Evolutionary conservation across 140 eudicot species (phyloP).

Genomic region (Flaveria floridana): DNA sequence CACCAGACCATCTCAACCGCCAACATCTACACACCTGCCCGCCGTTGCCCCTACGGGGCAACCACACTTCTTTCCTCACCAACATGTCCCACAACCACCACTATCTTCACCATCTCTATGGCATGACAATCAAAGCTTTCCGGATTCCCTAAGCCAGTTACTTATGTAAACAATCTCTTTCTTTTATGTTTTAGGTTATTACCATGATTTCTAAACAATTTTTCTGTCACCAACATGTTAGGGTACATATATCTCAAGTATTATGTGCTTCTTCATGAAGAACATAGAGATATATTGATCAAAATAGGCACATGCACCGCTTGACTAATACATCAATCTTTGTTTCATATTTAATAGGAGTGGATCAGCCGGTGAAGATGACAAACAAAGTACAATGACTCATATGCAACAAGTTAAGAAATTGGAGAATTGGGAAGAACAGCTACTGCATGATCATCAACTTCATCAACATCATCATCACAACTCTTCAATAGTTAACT

Average conservation of each 20-base stretch:
- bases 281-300: background rate
- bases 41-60: constrained; percentile 37
- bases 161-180: constrained; percentile 57
- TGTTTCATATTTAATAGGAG: constrained; percentile 42
- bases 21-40: constrained; percentile 34
- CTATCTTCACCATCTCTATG: constrained; percentile 40
- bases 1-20: constrained; percentile 44
- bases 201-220: constrained; percentile 14
- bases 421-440: constrained; percentile 73
- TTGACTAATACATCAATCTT: constrained; percentile 12
- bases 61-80: constrained; percentile 41
- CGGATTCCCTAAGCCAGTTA: constrained; percentile 78
- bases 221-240: background rate
- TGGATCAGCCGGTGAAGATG: constrained; percentile 62
- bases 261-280: background rate
- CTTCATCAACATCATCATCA: constrained; percentile 31
- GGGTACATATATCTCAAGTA: constrained; percentile 14
- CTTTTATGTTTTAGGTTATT: constrained; percentile 23
- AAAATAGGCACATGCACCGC: constrained; percentile 12
- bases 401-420: constrained; percentile 54
- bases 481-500: constrained; percentile 19
- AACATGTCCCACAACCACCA: constrained; percentile 30
- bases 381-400: constrained; percentile 26
- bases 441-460: constrained; percentile 37
- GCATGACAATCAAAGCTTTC: constrained; percentile 50